Conservation (phyloP, 2,329 filamentous ascomycete genomes). For the Fusarium sp. region DNA sequence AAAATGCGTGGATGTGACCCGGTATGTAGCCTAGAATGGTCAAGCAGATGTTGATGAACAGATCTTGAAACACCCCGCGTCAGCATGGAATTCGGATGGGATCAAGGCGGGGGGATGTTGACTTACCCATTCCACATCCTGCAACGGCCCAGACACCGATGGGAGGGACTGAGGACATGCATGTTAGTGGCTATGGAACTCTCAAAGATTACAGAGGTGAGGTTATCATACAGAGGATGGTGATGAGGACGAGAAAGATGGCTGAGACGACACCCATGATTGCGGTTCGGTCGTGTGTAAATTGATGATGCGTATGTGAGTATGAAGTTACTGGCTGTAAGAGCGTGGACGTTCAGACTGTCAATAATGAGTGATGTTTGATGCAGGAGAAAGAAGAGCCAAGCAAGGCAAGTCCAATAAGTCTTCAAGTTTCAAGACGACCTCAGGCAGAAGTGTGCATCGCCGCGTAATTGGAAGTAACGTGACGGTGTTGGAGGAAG, state of each 20-base stretch:
- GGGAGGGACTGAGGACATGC: slow-evolving; percentile 65
- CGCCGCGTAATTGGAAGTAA: slow-evolving; percentile 29
- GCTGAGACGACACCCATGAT: slow-evolving; percentile 60
- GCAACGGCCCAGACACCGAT: slow-evolving; percentile 69
- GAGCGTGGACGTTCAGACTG: background rate
- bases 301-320: background rate
- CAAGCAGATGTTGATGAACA: slow-evolving; percentile 71
- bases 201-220: background rate
- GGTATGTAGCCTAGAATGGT: slow-evolving; percentile 76
- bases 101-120: background rate
- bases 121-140: slow-evolving; percentile 65
- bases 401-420: background rate
- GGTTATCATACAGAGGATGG: slow-evolving; percentile 57
- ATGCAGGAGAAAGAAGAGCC: background rate
- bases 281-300: slow-evolving; percentile 27
- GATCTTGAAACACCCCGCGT: slow-evolving; percentile 51
- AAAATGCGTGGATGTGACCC: slow-evolving; percentile 82
- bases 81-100: background rate
- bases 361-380: background rate
- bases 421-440: background rate
- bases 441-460: slow-evolving; percentile 6
- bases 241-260: slow-evolving; percentile 60
- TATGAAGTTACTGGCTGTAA: background rate
- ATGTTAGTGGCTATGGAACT: slow-evolving; percentile 30
- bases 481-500: slow-evolving; percentile 23